Evolutionary conservation across 148 eudicot genomes (phyloP), one percentile per base, ranked within the genome.

Genomic region (Fallopia convolvulus): DNA sequence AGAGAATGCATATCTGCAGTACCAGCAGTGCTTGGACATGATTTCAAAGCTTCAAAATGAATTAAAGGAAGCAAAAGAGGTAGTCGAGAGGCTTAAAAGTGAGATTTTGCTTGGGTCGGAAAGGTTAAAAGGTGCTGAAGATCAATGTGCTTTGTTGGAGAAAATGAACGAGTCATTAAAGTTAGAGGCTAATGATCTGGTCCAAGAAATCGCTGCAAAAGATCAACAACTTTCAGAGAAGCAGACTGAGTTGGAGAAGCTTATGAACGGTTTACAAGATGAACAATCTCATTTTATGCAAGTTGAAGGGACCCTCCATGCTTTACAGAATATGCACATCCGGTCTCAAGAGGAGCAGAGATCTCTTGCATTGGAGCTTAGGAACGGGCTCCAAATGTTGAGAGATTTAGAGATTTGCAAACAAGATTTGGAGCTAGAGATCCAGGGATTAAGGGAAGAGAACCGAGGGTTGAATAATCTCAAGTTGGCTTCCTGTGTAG

Each of bases 311-410:
- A 84, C 86, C 76, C 93, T 95, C 61, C 86, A 76, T 61, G 65
- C 87, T 63, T 83, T 95, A 77, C 89, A 85, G 75, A 84, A 81
- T 82, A 46, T 84, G 81, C 91, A 91, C 72, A 84, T 78, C 36
- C 89, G 89, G 79, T 93, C 97, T 72, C 99, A 93, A 77, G 91
- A 89, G 68, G 85, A 93, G 81, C 99, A 95, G 81, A 90, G 72
- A 78, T 85, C 86, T 82, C 81, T 95, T 40, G 87, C 93, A 20
- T 42, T 76, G 86, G 97, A 95, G 85, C 93, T 95, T 17, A 80
- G 82, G 47, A 88, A 85, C 56, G 91, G 89, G 78, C 89, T 95
- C n/a, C 89, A 83, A 79, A 83, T 86, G 84, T 80, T 92, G 84
- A 88, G 88, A 78, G 93, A 86, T 46, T 77, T 88, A 80, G 90